These are phyloP conservation scores for Delphinella strobiligena DNA, from an alignment of 2,329 filamentous ascomycete species.

Conservation along the genomic window DNA sequence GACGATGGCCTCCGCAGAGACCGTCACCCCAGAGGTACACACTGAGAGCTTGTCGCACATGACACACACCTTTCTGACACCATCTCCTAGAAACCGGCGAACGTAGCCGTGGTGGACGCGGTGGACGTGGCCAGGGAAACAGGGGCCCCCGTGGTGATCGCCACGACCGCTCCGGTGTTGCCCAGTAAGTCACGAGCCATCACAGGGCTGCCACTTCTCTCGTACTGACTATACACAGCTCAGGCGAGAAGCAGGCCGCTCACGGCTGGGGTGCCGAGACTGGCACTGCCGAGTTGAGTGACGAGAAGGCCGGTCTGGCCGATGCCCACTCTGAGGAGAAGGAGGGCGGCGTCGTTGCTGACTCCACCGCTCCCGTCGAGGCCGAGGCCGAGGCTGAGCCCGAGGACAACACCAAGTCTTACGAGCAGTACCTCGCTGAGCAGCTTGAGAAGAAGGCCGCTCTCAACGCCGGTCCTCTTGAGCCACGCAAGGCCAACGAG, in stretches of 20 bases:
- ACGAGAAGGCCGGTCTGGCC: constrained; percentile 82
- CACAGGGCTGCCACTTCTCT: background rate
- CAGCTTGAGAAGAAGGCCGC: constrained; percentile 64
- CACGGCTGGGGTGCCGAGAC: constrained; percentile 81
- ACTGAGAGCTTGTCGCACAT: constrained; percentile 4
- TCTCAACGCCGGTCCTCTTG: constrained; percentile 50
- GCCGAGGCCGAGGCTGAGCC: constrained; percentile 24
- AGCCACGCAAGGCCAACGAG: constrained; percentile 86
- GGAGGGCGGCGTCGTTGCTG: constrained; percentile 39
- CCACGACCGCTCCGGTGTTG: constrained; percentile 45
- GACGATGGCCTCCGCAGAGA: constrained; percentile 52
- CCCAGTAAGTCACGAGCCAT: constrained; percentile 39
- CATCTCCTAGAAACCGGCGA: constrained; percentile 31
- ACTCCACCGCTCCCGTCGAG: constrained; percentile 29
- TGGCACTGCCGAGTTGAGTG: constrained; percentile 73
- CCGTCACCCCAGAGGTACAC: constrained; percentile 21
- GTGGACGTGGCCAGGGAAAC: constrained; percentile 44
- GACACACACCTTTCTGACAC: background rate
- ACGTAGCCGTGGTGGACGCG: constrained; percentile 36
- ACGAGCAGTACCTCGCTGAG: constrained; percentile 74
- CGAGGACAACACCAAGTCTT: constrained; percentile 76
- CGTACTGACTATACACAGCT: constrained; percentile 30
- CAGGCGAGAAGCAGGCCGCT: constrained; percentile 67
- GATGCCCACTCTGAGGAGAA: constrained; percentile 80
- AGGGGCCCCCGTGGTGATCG: constrained; percentile 41